Evolutionary conservation across 148 eudicot genomes (phyloP), one percentile per base, ranked within the genome.

Genomic region (Persicaria tinctoria): DNA sequence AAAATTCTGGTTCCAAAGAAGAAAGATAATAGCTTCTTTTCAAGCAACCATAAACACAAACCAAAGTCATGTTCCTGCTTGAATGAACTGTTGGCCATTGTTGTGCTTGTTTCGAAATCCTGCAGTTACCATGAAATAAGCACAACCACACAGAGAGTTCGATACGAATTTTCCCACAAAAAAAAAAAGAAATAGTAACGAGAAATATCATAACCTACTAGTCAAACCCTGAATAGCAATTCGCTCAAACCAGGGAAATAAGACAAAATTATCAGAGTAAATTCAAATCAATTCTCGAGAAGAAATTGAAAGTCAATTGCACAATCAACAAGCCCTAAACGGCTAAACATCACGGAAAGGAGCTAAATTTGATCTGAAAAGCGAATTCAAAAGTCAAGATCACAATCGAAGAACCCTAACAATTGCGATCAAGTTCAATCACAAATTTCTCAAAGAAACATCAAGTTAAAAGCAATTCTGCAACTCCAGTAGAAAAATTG

Each of bases 11-110:
- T n/a, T 13, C 14, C 44, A 18, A 2, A 12, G 27, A 54, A 5
- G 41, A 32, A 32, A 32, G 41, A 2, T 32, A 32, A 32, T 32
- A 32, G 41, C 41, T 32, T 32, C 41, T 32, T 32, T 32, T 32
- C 41, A 32, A 32, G 41, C 41, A 32, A 32, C 41, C 41, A 32
- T 32, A 32, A 16, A 56, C 8, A 41, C 88, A 14, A 79, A 91
- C 97, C 97, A 75, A 91, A 84, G 79, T 84, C 90, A 75, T 91
- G 92, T 53, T 91, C 97, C 75, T 79, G 89, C 89, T 91, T 91
- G 86, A 91, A 91, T 13, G 81, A 86, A 80, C 89, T 91, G 85
- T 86, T 89, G 13, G 88, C 94, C 97, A 91, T 91, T 73, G 27
- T 60, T 66, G 68, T 5, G 27, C 68, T 27, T 23, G 68, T 60